Evolutionary conservation across 2,329 filamentous ascomycete genomes (phyloP).

Genomic region (Nemania sp.): DNA sequence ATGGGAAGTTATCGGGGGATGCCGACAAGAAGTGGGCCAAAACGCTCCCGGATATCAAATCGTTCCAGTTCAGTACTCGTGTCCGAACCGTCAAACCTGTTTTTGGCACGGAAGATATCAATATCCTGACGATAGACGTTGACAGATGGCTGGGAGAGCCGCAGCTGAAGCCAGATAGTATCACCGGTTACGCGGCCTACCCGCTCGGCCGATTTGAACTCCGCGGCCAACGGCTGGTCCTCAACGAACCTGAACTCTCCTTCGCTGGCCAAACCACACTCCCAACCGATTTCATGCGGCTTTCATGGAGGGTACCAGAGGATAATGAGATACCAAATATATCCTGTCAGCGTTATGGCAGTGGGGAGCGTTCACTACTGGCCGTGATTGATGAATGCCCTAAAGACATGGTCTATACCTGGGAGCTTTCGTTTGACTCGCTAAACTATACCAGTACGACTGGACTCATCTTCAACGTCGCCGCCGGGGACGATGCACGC

Average conservation of each 20-base stretch:
- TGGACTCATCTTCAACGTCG: not conserved
- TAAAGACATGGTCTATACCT: not conserved
- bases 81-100: not conserved
- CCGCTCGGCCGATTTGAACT: not conserved
- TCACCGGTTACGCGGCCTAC: not conserved
- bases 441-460: not conserved
- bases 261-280: not conserved
- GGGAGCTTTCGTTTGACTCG: not conserved
- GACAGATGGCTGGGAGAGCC: not conserved
- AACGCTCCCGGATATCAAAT: not conserved
- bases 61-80: not conserved
- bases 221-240: not conserved
- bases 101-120: not conserved
- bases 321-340: not conserved
- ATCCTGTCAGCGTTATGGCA: not conserved
- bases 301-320: not conserved
- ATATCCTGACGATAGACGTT: not conserved
- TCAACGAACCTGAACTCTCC: not conserved
- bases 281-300: not conserved
- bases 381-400: not conserved
- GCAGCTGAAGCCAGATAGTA: not conserved
- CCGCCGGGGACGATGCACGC: not conserved
- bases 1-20: not conserved
- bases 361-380: not conserved
- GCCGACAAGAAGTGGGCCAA: not conserved